Base-by-base conservation (phyloP, 352 stramenopile species). In the Globisporangium ultimum region DNA sequence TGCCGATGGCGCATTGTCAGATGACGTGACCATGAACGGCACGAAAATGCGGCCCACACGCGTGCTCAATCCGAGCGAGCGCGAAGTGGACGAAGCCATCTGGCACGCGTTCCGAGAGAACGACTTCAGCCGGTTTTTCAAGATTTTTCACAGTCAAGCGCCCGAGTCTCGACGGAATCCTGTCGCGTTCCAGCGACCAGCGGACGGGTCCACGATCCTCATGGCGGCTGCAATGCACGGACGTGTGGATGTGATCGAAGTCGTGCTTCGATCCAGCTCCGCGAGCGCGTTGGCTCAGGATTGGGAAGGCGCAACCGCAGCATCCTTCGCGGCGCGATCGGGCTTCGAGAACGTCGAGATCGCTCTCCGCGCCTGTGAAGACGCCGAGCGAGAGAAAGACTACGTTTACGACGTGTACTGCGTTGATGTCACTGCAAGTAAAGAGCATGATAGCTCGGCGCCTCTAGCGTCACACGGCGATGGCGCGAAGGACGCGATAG, bases 341-440 rank as follows among this genome's bases (percentile, higher is more conserved):
- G 77, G 75, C 2, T 84, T 91, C 48, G 58, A 17, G 13, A 83
- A 72, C 61, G 75, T 91, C 8, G 74, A 91, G 46, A 73, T 70
- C 18, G 85, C 85, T 11, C 47, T 94, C 50, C 50, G 76, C 32
- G 85, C 85, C 17, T 94, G 85, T 61, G 85, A 94, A 64, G 67
- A 83, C 38, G 76, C 82, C 5, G 80, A 93, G 61, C 63, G 66
- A 18, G 85, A 94, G 56, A 94, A 92, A 45, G 76, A 90, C 53
- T 94, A 78, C 46, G 85, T 94, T 10, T 94, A 93, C 46, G 85
- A 94, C 48, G 79, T 94, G 17, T 94, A 94, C 70, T 93, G 85
- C 48, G 74, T 94, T 46, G 85, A 94, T 32, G 69, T 87, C 22
- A 72, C 72, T 3, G 73, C 77, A 7, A 88, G 70, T 49, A 62